A percentile compares a stretch with the other conserved stretches of the same genome.
These are phyloP conservation scores for Candida odintsovae DNA, from an alignment of 805 yeast species.

Conservation along the genomic window DNA sequence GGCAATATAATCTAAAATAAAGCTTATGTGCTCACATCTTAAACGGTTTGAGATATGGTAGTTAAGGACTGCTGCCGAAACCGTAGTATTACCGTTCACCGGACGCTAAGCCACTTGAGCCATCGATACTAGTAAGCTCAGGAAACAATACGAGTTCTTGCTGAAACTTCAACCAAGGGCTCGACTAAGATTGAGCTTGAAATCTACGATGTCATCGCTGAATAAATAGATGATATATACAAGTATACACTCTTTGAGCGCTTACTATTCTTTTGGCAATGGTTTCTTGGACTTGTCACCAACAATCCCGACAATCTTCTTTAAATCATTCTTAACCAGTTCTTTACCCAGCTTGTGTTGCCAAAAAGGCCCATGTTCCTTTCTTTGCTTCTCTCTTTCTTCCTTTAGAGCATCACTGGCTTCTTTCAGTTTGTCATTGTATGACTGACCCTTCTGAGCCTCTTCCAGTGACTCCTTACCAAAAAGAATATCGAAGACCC, in stretches of 20 bases:
- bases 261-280: neutral
- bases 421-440: slow-evolving; percentile 18
- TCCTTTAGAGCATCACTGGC: slow-evolving; percentile 15
- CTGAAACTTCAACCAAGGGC: too few relatives aligned
- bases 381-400: slow-evolving; percentile 15
- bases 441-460: slow-evolving; percentile 43
- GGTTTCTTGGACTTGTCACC: slow-evolving; percentile 4
- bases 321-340: slow-evolving; percentile 16
- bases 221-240: slow-evolving; percentile 1
- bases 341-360: slow-evolving; percentile 17
- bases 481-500: slow-evolving; percentile 75
- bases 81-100: too few relatives aligned
- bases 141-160: too few relatives aligned
- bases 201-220: neutral
- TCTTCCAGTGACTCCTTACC: slow-evolving; percentile 74
- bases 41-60: too few relatives aligned
- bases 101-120: too few relatives aligned
- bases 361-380: slow-evolving; percentile 19
- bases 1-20: too few relatives aligned
- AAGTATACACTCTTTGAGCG: neutral
- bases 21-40: too few relatives aligned
- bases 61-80: too few relatives aligned
- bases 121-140: too few relatives aligned
- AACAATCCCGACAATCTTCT: slow-evolving; percentile 16
- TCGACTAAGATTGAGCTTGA: too few relatives aligned